These are phyloP conservation scores for Paecilomyces niveus DNA, from an alignment of 2,329 filamentous ascomycete genomes.

Conservation along the genomic window DNA sequence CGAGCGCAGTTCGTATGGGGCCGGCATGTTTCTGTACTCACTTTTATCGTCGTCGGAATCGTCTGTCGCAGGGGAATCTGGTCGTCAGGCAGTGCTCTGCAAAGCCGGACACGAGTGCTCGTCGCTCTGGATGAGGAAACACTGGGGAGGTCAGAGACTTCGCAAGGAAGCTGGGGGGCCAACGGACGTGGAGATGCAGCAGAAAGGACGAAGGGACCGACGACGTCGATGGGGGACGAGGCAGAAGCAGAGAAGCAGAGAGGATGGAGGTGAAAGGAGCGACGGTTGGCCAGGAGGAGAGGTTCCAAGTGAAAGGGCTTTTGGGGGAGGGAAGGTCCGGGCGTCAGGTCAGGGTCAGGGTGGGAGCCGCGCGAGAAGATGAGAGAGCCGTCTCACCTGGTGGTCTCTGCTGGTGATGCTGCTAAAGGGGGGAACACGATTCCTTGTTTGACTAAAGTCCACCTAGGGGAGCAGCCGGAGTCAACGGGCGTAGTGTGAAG, in stretches of 20 bases:
- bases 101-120: background rate
- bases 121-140: background rate
- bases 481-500: too few species aligned
- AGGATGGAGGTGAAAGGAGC: background rate
- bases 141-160: background rate
- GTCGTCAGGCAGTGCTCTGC: background rate
- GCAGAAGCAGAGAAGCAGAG: conserved; percentile 3
- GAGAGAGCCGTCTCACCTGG: too few species aligned
- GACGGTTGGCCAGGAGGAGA: background rate
- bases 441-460: too few species aligned
- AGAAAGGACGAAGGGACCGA: background rate
- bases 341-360: background rate
- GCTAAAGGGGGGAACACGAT: background rate
- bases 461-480: too few species aligned
- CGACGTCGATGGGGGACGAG: background rate
- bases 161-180: background rate
- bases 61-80: background rate
- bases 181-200: background rate
- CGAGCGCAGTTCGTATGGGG: conserved; percentile 59
- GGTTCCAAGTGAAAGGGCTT: background rate
- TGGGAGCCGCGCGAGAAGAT: background rate
- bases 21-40: conserved; percentile 42
- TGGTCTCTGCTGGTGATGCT: background rate
- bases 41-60: background rate
- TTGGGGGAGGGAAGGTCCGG: background rate